These are phyloP conservation scores for Rhizopus stolonifer DNA, from an alignment of 371 early-diverging fungal genomes.

Conservation along the genomic window DNA sequence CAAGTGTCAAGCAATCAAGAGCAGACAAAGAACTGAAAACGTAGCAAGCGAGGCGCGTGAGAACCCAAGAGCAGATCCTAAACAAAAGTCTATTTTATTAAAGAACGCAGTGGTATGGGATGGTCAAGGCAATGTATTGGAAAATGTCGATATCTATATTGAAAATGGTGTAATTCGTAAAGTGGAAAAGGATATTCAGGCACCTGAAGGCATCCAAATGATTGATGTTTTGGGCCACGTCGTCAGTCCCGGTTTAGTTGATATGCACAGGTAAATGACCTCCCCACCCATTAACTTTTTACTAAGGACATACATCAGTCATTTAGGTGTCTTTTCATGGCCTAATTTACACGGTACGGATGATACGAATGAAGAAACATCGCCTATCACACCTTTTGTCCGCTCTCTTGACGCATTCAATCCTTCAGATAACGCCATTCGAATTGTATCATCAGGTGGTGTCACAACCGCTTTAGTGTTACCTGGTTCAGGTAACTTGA, in stretches of 20 bases:
- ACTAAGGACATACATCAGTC: constrained; percentile 26
- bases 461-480: constrained; percentile 75
- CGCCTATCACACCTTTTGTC: constrained; percentile 58
- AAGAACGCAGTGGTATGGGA: constrained; percentile 62
- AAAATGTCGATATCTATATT: constrained; percentile 51
- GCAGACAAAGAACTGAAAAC: constrained; percentile 12
- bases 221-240: constrained; percentile 67
- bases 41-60: not conserved
- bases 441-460: constrained; percentile 71
- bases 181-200: constrained; percentile 35
- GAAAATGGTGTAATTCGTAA: constrained; percentile 50
- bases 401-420: constrained; percentile 61
- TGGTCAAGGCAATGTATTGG: constrained; percentile 49
- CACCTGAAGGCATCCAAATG: constrained; percentile 20
- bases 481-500: constrained; percentile 75
- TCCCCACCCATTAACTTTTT: no score
- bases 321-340: constrained; percentile 64
- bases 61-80: constrained; percentile 20
- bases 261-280: constrained; percentile 65
- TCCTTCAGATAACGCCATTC: constrained; percentile 63
- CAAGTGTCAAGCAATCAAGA: constrained; percentile 18
- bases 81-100: constrained; percentile 31
- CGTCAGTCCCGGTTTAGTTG: constrained; percentile 75
- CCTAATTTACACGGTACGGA: constrained; percentile 52
- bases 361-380: constrained; percentile 71